These are phyloP conservation scores for Rugonectria rugulosa DNA, from an alignment of 2,329 filamentous ascomycete genomes.

Conservation along the genomic window DNA sequence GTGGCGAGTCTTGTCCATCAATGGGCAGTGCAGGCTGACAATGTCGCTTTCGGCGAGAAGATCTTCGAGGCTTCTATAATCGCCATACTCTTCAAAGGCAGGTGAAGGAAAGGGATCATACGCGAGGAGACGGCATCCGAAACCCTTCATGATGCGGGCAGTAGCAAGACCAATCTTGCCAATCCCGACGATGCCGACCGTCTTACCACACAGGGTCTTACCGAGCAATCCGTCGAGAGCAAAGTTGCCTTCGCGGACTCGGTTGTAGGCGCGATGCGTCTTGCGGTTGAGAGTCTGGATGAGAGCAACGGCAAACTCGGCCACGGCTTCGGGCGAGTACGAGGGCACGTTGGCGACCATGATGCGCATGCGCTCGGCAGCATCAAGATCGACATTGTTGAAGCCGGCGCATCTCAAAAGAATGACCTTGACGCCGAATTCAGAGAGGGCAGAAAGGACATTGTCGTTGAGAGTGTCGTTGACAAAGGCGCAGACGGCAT, in stretches of 20 bases:
- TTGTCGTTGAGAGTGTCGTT: constrained; percentile 64
- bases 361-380: constrained; percentile 62
- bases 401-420: constrained; percentile 73
- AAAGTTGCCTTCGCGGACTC: constrained; percentile 74
- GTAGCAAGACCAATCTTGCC: constrained; percentile 71
- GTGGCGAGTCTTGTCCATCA: constrained; percentile 65
- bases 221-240: constrained; percentile 70
- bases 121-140: constrained; percentile 69
- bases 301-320: constrained; percentile 73
- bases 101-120: constrained; percentile 63
- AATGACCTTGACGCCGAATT: constrained; percentile 62
- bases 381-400: constrained; percentile 70
- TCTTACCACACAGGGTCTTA: constrained; percentile 67
- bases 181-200: constrained; percentile 70
- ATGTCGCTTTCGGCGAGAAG: constrained; percentile 66
- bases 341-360: constrained; percentile 72
- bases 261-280: constrained; percentile 72
- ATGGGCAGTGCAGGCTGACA: constrained; percentile 71
- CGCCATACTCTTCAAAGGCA: constrained; percentile 58
- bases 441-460: constrained; percentile 60
- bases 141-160: constrained; percentile 68
- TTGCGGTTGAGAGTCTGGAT: constrained; percentile 73
- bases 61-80: constrained; percentile 61
- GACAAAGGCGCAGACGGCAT: constrained; percentile 73
- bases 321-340: constrained; percentile 74